Evolutionary conservation across 2,329 filamentous ascomycete genomes (phyloP).

Genomic region (Pseudocercospora vitis): DNA sequence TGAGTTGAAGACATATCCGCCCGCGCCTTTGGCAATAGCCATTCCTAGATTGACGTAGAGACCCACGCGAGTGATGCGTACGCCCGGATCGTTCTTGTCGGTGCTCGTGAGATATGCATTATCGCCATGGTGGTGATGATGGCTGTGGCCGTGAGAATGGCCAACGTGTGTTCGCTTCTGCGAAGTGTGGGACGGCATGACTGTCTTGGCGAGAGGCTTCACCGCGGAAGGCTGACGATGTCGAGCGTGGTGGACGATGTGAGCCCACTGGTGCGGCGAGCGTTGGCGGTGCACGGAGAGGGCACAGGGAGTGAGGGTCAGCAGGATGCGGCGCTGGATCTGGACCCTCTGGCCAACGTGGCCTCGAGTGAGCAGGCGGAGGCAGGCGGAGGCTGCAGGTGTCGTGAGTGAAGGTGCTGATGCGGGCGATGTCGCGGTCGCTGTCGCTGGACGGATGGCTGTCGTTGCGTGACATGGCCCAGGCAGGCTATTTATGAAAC

Average conservation of each 20-base stretch:
- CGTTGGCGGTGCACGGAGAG: slow-evolving; percentile 13
- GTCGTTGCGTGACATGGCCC: neutral
- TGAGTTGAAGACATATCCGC: slow-evolving; percentile 92
- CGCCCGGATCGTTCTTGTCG: slow-evolving; percentile 88
- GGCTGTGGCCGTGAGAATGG: slow-evolving; percentile 45
- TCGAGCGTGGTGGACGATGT: slow-evolving; percentile 34
- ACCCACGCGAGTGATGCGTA: slow-evolving; percentile 87
- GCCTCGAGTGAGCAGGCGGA: neutral
- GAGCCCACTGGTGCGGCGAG: slow-evolving; percentile 38
- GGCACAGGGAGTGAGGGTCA: slow-evolving; percentile 14
- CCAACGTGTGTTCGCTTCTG: slow-evolving; percentile 36
- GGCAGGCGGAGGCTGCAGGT: slow-evolving; percentile 1
- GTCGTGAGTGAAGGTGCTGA: neutral
- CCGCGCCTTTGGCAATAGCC: slow-evolving; percentile 88
- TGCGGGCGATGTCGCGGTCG: slow-evolving; percentile 2
- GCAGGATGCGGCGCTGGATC: slow-evolving; percentile 23
- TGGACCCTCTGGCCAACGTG: slow-evolving; percentile 3
- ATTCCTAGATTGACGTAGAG: slow-evolving; percentile 88
- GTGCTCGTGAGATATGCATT: slow-evolving; percentile 77
- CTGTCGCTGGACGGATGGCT: neutral
- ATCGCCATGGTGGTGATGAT: slow-evolving; percentile 75
- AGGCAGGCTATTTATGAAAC: slow-evolving; percentile 4
- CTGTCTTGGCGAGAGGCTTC: neutral
- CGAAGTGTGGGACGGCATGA: slow-evolving; percentile 25
- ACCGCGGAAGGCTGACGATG: slow-evolving; percentile 18